Evolutionary conservation across 768 basidiomycete genomes (phyloP).

Genomic region (Pulveroboletus sp.): DNA sequence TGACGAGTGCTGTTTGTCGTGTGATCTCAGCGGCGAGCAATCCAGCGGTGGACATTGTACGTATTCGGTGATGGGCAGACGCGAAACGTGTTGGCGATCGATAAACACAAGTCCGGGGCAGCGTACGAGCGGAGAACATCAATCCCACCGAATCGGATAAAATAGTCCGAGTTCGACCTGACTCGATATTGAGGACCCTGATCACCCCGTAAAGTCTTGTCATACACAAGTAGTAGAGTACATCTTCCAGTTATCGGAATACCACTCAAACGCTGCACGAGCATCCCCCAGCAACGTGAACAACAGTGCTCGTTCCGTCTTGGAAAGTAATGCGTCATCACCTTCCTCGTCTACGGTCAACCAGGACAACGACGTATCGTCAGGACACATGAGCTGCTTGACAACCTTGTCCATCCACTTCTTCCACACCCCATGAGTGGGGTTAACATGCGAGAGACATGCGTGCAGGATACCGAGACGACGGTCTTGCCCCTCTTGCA

Average conservation of each 20-base stretch:
- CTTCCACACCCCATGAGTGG: conserved; percentile 17
- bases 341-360: conserved; percentile 3
- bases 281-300: conserved; percentile 22
- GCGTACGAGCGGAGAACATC: conserved; percentile 16
- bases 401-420: conserved; percentile 21
- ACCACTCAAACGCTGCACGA: conserved; percentile 18
- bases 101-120: conserved; percentile 25
- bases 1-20: conserved; percentile 52
- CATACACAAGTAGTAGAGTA: not conserved
- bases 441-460: conserved; percentile 13
- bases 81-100: conserved; percentile 29
- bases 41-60: conserved; percentile 39
- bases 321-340: not conserved
- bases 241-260: conserved; percentile 8
- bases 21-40: conserved; percentile 52
- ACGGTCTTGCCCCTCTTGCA: conserved; percentile 14
- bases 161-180: conserved; percentile 9
- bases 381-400: conserved; percentile 10
- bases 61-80: conserved; percentile 10
- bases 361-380: conserved; percentile 6
- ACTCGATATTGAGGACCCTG: conserved; percentile 23
- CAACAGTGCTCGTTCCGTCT: conserved; percentile 10
- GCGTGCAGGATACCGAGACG: conserved; percentile 12
- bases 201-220: conserved; percentile 10
- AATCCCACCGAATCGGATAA: conserved; percentile 3